Evolutionary conservation across 768 basidiomycete species (phyloP).

Genomic region (Pilatotrama ljubarskyi): DNA sequence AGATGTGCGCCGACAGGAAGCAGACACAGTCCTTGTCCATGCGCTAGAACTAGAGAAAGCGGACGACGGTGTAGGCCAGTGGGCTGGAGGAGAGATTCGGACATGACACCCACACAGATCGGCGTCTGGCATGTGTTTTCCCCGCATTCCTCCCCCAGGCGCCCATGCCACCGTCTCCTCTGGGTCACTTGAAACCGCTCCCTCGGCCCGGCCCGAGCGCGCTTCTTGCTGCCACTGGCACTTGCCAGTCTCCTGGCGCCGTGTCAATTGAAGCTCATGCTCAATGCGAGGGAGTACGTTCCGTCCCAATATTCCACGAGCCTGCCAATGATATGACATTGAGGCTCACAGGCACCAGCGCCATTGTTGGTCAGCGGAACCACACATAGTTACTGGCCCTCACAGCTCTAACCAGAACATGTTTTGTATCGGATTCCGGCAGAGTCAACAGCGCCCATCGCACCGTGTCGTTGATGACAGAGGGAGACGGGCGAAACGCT

Average conservation of each 20-base stretch:
- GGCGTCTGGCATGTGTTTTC: conserved; percentile 9
- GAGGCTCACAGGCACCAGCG: not conserved
- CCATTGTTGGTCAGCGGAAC: not conserved
- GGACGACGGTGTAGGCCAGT: not conserved
- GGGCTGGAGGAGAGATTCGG: not conserved
- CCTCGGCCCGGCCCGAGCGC: not conserved
- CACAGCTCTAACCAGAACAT: not conserved
- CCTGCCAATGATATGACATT: not conserved
- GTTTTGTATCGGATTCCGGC: not conserved
- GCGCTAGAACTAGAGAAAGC: not conserved
- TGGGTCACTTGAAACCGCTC: not conserved
- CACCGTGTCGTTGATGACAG: too few relatives aligned
- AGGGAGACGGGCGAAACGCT: not conserved
- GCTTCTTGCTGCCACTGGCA: not conserved
- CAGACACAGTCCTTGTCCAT: not conserved
- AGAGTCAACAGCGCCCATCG: not conserved
- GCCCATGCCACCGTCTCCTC: not conserved
- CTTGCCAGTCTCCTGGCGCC: too few relatives aligned
- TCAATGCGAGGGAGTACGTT: too few relatives aligned
- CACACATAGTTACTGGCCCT: not conserved
- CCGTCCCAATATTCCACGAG: too few relatives aligned
- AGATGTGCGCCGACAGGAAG: not conserved
- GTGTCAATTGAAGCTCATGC: too few relatives aligned
- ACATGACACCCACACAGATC: not conserved
- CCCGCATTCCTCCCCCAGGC: conserved; percentile 1